These are phyloP conservation scores for Exserohilum turcica DNA, from an alignment of 2,329 filamentous ascomycete species.

Conservation along the genomic window DNA sequence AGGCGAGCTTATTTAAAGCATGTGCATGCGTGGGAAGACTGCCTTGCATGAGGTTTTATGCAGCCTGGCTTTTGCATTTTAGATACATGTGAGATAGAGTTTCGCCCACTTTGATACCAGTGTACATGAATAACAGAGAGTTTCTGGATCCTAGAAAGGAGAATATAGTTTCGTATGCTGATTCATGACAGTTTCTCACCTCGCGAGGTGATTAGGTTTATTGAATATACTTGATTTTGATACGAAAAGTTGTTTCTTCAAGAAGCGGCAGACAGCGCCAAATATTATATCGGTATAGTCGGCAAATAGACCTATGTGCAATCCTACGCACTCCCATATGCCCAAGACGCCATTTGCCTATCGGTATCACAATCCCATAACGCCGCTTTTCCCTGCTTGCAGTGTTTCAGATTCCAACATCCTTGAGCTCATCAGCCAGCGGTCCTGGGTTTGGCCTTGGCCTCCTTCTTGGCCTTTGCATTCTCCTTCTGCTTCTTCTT, in stretches of 20 bases:
- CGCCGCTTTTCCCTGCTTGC: constrained; percentile 1
- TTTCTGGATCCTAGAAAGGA: no score
- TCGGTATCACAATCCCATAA: constrained; percentile 12
- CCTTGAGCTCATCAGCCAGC: constrained; percentile 7
- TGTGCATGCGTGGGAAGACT: no score
- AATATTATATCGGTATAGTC: background rate
- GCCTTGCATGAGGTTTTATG: no score
- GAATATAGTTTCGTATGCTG: background rate
- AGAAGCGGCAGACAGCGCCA: no score
- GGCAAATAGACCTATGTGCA: background rate
- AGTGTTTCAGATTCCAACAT: background rate
- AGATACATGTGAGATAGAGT: no score
- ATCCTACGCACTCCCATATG: background rate
- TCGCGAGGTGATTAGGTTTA: background rate
- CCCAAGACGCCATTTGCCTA: background rate
- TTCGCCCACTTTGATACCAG: no score
- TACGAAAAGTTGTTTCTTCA: no score
- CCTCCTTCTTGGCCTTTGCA: constrained; percentile 92
- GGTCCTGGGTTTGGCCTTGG: constrained; percentile 75
- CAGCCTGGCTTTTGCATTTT: no score
- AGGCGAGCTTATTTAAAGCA: no score
- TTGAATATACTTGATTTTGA: background rate
- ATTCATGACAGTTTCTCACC: no score
- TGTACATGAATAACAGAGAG: no score
- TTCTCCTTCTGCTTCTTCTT: constrained; percentile 96